phyloP scores from a whole-genome alignment of 768 basidiomycete genomes.

The Macrolepiota albuminosa region DNA sequence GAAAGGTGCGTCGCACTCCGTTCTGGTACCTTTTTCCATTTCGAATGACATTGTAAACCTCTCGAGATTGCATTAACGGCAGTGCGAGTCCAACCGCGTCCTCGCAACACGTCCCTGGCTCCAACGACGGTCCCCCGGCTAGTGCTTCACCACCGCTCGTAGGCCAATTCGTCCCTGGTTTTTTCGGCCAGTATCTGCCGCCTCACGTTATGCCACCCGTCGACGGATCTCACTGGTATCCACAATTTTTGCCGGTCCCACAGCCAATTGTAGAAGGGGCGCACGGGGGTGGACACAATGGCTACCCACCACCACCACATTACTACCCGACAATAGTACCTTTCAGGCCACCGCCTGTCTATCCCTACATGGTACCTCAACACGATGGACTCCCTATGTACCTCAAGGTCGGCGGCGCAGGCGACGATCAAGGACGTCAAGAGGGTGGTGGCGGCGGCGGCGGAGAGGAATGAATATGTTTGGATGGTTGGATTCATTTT shows the following conservation, averaged over 20 bases:
- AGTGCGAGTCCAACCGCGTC: conserved; percentile 37
- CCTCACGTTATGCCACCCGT: conserved; percentile 46
- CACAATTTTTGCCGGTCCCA: conserved; percentile 22
- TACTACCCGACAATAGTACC: conserved; percentile 20
- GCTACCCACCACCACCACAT: conserved; percentile 18
- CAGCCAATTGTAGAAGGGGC: conserved; percentile 16
- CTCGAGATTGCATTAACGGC: conserved; percentile 54
- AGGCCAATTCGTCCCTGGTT: conserved; percentile 50
- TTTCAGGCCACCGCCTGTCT: conserved; percentile 16
- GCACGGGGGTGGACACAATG: conserved; percentile 14
- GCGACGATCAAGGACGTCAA: conserved; percentile 14
- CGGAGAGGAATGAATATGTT: conserved; percentile 18
- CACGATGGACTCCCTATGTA: conserved; percentile 25
- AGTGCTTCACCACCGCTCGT: conserved; percentile 41
- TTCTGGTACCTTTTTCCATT: conserved; percentile 12
- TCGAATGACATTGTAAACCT: conserved; percentile 28
- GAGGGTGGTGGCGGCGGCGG: conserved; percentile 19
- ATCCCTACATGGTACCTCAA: conserved; percentile 23
- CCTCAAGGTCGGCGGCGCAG: conserved; percentile 15
- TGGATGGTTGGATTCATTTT: conserved; percentile 11
- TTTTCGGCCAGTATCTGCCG: conserved; percentile 52
- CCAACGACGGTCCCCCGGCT: conserved; percentile 36
- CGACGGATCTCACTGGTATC: conserved; percentile 44
- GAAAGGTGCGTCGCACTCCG: conserved; percentile 56
- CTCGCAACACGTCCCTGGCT: conserved; percentile 35